Evolutionary conservation across 2,329 filamentous ascomycete genomes (phyloP).

Genomic region (Tothia fuscella): DNA sequence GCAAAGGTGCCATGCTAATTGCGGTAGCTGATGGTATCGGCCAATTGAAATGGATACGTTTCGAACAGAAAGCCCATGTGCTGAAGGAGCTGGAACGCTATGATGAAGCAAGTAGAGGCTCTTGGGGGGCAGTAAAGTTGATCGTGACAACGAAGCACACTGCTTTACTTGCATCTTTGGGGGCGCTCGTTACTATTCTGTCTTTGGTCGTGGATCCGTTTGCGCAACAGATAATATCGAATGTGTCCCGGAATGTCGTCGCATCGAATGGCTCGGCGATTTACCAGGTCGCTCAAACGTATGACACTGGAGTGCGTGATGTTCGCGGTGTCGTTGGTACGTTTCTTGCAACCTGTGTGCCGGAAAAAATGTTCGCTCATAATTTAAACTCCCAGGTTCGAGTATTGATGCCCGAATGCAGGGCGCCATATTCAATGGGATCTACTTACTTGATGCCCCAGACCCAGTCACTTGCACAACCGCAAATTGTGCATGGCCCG

Average conservation of each 20-base stretch:
- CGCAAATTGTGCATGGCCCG: not conserved
- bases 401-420: not conserved
- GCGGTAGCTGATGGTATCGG: not conserved
- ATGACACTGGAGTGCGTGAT: not conserved
- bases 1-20: not conserved
- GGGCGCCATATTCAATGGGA: not conserved
- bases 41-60: not conserved
- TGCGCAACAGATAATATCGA: not conserved
- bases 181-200: not conserved
- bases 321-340: not conserved
- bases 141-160: not conserved
- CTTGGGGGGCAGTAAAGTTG: not conserved
- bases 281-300: not conserved
- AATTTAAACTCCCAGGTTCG: not conserved
- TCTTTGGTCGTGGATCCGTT: not conserved
- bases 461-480: not conserved
- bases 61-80: not conserved
- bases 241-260: not conserved
- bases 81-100: not conserved
- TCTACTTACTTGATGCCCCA: not conserved
- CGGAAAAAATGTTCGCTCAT: not conserved
- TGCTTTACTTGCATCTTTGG: not conserved
- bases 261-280: not conserved
- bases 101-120: not conserved
- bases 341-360: not conserved